A percentile compares a stretch with the other conserved stretches of the same genome.
Conservation (phyloP, 2,329 filamentous ascomycete genomes). For the Bipolaris oryzae region DNA sequence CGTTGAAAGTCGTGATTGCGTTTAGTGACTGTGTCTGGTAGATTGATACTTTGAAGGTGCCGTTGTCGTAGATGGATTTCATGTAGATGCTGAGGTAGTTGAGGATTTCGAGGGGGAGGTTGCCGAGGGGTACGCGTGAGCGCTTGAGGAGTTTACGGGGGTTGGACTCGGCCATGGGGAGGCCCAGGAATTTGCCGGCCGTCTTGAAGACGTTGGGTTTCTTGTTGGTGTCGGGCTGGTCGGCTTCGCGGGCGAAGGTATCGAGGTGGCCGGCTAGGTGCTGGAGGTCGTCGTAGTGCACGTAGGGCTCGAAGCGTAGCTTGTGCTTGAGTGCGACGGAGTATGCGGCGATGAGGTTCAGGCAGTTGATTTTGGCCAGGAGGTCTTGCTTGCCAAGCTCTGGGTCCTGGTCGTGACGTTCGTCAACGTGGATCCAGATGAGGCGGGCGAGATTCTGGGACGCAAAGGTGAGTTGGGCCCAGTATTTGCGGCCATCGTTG, state of each 20-base stretch:
- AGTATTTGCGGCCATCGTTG: conserved; percentile 67
- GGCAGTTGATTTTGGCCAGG: conserved; percentile 65
- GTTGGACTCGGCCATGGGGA: conserved; percentile 77
- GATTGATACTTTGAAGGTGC: conserved; percentile 60
- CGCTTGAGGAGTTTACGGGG: conserved; percentile 77
- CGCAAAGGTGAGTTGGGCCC: conserved; percentile 61
- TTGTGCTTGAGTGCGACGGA: conserved; percentile 79
- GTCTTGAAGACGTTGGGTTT: conserved; percentile 58
- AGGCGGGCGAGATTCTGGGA: conserved; percentile 68
- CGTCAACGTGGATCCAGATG: conserved; percentile 81
- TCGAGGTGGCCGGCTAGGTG: conserved; percentile 73
- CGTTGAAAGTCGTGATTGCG: conserved; percentile 68
- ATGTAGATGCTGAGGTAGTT: conserved; percentile 71
- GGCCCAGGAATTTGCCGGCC: conserved; percentile 72
- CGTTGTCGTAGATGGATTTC: conserved; percentile 63
- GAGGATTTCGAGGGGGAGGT: conserved; percentile 80
- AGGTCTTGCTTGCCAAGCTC: conserved; percentile 67
- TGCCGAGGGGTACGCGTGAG: conserved; percentile 72
- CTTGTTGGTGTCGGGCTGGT: conserved; percentile 38
- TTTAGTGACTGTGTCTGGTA: conserved; percentile 66
- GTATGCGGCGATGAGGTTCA: conserved; percentile 80
- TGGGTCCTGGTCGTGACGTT: conserved; percentile 57
- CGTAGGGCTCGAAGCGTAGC: conserved; percentile 82
- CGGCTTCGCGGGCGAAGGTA: conserved; percentile 68
- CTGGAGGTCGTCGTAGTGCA: conserved; percentile 73